Evolutionary conservation across 139 green algal genomes (phyloP), one percentile per base, ranked within the genome.

Genomic region (Tetratostichococcus sp.): DNA sequence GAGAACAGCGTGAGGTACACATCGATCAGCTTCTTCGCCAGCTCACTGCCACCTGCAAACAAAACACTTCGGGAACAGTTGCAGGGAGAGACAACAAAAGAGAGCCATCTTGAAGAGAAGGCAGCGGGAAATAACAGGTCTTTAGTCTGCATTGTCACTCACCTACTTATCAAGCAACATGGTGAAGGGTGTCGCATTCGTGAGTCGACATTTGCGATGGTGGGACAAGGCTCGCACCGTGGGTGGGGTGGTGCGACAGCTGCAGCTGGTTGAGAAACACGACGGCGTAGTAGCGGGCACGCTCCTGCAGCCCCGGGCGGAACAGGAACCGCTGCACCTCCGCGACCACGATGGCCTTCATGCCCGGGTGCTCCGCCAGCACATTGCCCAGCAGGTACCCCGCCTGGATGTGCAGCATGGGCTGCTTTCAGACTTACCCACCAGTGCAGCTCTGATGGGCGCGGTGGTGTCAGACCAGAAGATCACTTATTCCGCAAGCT

Each of bases 261-360:
- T 90, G 72, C 68, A 98, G 89, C 79, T 98, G 94, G 83, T 97
- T 98, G 32, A 98, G 88, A 69, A 94, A 97, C 0, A 97, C 83
- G 0, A 94, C 87, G 1, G 80, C 81, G 72, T 97, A 97, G 84
- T 98, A 98, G 1, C 86, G 83, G 0, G 90, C 94, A 32, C 94
- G 86, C 30, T 91, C 84, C 22, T 80, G 65, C n/a, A 95, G 85
- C 25, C 82, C 80, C 0, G 88, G 87, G 30, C 89, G 74, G 77
- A 97, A 97, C 67, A 94, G 39, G 65, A 98, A 97, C 22, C 84
- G 84, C 84, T 97, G 89, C 35, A 96, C 89, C 84, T 97, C 93
- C 0, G 86, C 71, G 32, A 93, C 86, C 0, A 98, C 89, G 1
- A 97, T 82, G 4, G 76, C 67, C 77, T 92, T 95, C 94, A 98